These are phyloP conservation scores for Fagopyrum esculentum DNA, from an alignment of 148 eudicot genomes.

Conservation along the genomic window DNA sequence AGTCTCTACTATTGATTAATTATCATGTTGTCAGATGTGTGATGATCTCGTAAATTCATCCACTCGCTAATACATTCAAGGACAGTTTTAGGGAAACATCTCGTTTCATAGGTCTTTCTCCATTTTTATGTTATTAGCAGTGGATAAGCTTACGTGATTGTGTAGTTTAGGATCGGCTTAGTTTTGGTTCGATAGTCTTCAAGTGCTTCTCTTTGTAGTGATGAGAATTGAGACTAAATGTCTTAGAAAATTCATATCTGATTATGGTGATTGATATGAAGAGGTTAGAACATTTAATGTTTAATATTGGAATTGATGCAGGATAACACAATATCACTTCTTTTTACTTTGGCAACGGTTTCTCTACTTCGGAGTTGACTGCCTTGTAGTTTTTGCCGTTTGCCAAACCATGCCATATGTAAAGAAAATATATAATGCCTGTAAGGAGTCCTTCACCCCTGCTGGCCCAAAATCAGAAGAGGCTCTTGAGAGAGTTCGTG, in stretches of 20 bases:
- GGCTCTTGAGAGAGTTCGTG: constrained; percentile 71
- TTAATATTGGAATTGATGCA: background rate
- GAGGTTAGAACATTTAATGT: constrained; percentile 4
- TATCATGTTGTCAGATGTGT: background rate
- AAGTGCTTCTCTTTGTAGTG: background rate
- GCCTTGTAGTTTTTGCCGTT: constrained; percentile 13
- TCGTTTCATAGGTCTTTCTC: background rate
- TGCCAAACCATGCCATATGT: constrained; percentile 75
- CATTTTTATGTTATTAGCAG: background rate
- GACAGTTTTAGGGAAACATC: background rate
- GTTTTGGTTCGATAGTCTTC: background rate
- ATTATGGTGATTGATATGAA: background rate
- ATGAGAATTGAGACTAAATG: too few relatives aligned
- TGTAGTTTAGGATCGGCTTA: background rate
- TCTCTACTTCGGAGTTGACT: constrained; percentile 13
- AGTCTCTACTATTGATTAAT: background rate
- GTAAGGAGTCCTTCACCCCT: constrained; percentile 82
- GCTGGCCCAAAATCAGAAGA: constrained; percentile 85
- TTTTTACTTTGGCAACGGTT: background rate
- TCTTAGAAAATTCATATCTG: background rate
- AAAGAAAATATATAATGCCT: constrained; percentile 90
- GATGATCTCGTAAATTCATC: background rate
- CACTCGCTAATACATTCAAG: background rate
- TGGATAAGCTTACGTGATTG: background rate
- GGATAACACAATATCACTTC: background rate